A percentile compares a stretch with the other conserved stretches of the same genome.
phyloP scores from a whole-genome alignment of 2,329 filamentous ascomycete species.

The Penicillium sp. region DNA sequence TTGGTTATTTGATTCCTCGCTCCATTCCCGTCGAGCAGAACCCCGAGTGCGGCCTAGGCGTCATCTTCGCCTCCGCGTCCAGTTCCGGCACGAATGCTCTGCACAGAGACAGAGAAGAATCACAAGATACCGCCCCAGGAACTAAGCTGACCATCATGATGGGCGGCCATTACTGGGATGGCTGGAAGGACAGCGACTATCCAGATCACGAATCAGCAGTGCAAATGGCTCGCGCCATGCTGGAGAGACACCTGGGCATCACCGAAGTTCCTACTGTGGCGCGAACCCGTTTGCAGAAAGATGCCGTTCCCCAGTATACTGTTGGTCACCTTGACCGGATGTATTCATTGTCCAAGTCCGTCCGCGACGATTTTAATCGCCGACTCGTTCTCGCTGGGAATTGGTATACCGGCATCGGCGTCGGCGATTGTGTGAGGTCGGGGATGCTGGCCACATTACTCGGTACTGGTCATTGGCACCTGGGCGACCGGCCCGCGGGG shows the following conservation, averaged over 20 bases:
- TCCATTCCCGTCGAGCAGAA: constrained; percentile 69
- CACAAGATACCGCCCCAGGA: constrained; percentile 54
- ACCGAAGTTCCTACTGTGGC: constrained; percentile 60
- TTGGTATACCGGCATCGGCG: constrained; percentile 51
- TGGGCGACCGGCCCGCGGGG: constrained; percentile 25
- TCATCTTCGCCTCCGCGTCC: constrained; percentile 82
- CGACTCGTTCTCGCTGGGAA: constrained; percentile 62
- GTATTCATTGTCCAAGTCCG: constrained; percentile 54
- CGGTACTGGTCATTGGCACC: constrained; percentile 30
- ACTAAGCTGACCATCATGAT: constrained; percentile 94
- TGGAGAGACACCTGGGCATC: constrained; percentile 74
- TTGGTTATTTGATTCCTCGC: constrained; percentile 88
- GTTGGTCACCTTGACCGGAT: constrained; percentile 72
- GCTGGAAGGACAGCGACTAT: constrained; percentile 50
- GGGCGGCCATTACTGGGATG: constrained; percentile 88
- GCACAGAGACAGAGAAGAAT: not conserved
- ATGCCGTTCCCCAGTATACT: constrained; percentile 88
- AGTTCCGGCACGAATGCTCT: constrained; percentile 46
- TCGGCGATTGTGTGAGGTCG: constrained; percentile 56
- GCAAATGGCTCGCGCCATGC: constrained; percentile 65
- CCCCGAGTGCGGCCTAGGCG: constrained; percentile 79
- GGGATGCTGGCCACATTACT: constrained; percentile 54
- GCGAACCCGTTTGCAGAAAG: constrained; percentile 58
- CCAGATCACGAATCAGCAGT: constrained; percentile 67
- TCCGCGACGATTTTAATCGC: constrained; percentile 58